phyloP scores from a whole-genome alignment of 352 stramenopile genomes.

The Pythium sp. region DNA sequence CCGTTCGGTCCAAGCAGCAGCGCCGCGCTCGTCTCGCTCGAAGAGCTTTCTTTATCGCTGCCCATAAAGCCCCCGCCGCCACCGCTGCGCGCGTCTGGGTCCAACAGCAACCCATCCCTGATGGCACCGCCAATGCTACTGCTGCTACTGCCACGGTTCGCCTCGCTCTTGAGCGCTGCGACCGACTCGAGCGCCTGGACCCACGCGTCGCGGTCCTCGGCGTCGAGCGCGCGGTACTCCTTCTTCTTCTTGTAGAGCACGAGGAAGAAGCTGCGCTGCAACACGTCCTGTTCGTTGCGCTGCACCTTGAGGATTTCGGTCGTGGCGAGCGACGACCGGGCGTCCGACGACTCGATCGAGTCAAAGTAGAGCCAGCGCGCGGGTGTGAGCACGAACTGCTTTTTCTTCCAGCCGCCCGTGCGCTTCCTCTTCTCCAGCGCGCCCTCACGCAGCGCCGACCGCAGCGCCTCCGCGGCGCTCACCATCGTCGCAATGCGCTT shows the following conservation, averaged over 20 bases:
- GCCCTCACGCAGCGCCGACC: slow-evolving; percentile 51
- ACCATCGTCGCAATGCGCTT: slow-evolving; percentile 35
- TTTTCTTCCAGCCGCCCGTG: slow-evolving; percentile 80
- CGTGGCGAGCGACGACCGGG: slow-evolving; percentile 45
- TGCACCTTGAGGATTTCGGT: slow-evolving; percentile 68
- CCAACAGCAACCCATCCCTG: background rate
- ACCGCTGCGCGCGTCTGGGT: background rate
- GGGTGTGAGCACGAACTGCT: slow-evolving; percentile 69
- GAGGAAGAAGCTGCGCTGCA: slow-evolving; percentile 51
- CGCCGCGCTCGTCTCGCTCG: background rate
- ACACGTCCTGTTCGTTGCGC: slow-evolving; percentile 31
- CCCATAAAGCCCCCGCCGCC: background rate
- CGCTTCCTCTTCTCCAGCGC: slow-evolving; percentile 63
- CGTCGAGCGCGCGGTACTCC: slow-evolving; percentile 55
- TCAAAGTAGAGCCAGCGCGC: slow-evolving; percentile 73
- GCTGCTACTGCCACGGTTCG: background rate
- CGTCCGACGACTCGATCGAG: slow-evolving; percentile 37
- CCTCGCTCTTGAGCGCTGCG: slow-evolving; percentile 41
- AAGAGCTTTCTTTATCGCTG: slow-evolving; percentile 10
- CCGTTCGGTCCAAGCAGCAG: slow-evolving; percentile 32
- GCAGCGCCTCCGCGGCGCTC: slow-evolving; percentile 58
- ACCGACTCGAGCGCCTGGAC: slow-evolving; percentile 58
- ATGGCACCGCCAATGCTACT: background rate
- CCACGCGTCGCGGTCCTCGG: slow-evolving; percentile 70
- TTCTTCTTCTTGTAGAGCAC: slow-evolving; percentile 79